Percentiles rank a stretch among this genome's conserved stretches.
phyloP scores from a whole-genome alignment of 768 basidiomycete genomes.

The Lactarius hengduanensis region DNA sequence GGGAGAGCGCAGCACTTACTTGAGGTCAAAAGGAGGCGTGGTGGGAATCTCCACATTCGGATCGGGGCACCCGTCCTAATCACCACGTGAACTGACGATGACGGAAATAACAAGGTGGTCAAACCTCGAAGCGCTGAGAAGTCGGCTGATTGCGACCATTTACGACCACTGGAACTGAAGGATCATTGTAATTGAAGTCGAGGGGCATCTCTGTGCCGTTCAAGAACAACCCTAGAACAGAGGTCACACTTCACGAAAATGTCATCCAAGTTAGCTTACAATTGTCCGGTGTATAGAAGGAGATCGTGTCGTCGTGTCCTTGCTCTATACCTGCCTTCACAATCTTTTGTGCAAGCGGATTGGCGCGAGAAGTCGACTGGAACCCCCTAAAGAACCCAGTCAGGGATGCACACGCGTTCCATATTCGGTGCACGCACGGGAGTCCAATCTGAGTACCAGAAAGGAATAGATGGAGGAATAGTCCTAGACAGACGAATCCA shows the following conservation, averaged over 20 bases:
- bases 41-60: slow-evolving; percentile 3
- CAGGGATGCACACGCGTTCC: not conserved
- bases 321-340: slow-evolving; percentile 50
- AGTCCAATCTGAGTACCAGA: slow-evolving; percentile 50
- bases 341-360: slow-evolving; percentile 58
- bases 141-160: slow-evolving; percentile 35
- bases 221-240: slow-evolving; percentile 33
- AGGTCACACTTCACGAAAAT: not conserved
- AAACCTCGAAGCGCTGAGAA: slow-evolving; percentile 38
- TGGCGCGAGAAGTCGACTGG: slow-evolving; percentile 52
- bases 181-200: slow-evolving; percentile 36
- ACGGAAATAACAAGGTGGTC: slow-evolving; percentile 9
- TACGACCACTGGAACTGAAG: slow-evolving; percentile 31
- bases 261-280: slow-evolving; percentile 39
- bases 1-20: slow-evolving; percentile 9
- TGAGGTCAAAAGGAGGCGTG: slow-evolving; percentile 23
- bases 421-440: slow-evolving; percentile 41
- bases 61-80: slow-evolving; percentile 40
- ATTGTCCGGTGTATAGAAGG: slow-evolving; percentile 52
- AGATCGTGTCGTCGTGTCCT: slow-evolving; percentile 37
- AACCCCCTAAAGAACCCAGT: slow-evolving; percentile 46
- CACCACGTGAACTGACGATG: not conserved
- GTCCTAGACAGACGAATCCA: slow-evolving; percentile 60
- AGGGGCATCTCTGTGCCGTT: slow-evolving; percentile 34
- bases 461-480: slow-evolving; percentile 58